These are phyloP conservation scores for Fraxinus baroniana DNA, from an alignment of 305 asterid genomes.

Conservation along the genomic window DNA sequence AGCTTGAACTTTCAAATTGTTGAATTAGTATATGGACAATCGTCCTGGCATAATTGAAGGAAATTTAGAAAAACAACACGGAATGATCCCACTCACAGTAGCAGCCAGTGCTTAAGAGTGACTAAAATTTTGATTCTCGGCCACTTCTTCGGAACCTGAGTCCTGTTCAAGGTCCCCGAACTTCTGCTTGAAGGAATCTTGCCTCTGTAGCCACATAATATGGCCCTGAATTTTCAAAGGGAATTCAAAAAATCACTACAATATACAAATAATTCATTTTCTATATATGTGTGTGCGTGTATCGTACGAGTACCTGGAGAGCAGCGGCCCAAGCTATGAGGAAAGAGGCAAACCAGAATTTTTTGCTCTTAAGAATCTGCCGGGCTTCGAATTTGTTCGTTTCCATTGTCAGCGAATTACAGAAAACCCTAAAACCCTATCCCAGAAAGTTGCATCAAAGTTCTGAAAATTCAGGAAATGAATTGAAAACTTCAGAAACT, in stretches of 20 bases:
- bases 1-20: not conserved
- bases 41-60: not conserved
- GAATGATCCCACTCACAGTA: not conserved
- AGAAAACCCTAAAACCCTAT: not conserved
- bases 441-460: not conserved
- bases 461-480: not conserved
- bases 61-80: not conserved
- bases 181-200: constrained; percentile 69
- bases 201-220: constrained; percentile 81
- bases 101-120: constrained; percentile 1
- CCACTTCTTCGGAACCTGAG: constrained; percentile 23
- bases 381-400: constrained; percentile 38
- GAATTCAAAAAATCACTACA: not conserved
- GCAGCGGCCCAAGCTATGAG: constrained; percentile 73
- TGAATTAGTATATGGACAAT: not conserved
- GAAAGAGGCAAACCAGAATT: constrained; percentile 68
- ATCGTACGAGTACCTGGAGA: constrained; percentile 52
- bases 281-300: not conserved
- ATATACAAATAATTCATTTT: not conserved
- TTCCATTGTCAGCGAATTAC: constrained; percentile 31
- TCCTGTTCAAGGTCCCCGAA: constrained; percentile 45
- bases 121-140: constrained; percentile 23
- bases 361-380: constrained; percentile 59
- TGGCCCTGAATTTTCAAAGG: constrained; percentile 49
- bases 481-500: not conserved